Conservation (phyloP, 768 basidiomycete genomes). For the Thelephora ganbajun region DNA sequence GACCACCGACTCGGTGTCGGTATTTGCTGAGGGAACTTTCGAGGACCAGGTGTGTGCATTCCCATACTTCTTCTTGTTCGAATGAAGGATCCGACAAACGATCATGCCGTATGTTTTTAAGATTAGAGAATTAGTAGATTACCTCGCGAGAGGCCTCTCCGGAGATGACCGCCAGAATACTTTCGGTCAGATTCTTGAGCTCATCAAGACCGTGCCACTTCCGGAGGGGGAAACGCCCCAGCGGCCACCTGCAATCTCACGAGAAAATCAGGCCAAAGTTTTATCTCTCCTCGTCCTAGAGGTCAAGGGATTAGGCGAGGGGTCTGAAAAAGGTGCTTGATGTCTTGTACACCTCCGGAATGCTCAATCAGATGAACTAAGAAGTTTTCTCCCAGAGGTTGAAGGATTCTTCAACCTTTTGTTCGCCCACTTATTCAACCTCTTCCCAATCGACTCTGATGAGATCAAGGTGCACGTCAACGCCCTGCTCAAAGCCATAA, state of each 20-base stretch:
- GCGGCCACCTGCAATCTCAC: background rate
- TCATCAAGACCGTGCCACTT: slow-evolving; percentile 23
- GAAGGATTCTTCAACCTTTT: slow-evolving; percentile 84
- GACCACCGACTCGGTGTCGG: slow-evolving; percentile 60
- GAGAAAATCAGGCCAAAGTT: no score
- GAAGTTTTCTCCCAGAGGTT: slow-evolving; percentile 33
- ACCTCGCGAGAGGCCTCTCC: slow-evolving; percentile 47
- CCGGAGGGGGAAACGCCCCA: background rate
- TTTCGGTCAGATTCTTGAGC: slow-evolving; percentile 53
- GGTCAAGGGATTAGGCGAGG: slow-evolving; percentile 60
- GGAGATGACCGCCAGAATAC: slow-evolving; percentile 56
- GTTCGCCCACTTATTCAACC: slow-evolving; percentile 53
- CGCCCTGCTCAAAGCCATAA: slow-evolving; percentile 38
- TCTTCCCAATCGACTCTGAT: slow-evolving; percentile 39
- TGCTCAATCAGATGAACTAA: background rate
- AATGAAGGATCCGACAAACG: background rate
- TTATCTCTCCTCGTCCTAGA: slow-evolving; percentile 30
- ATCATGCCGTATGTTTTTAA: slow-evolving; percentile 17
- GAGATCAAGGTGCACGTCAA: slow-evolving; percentile 39
- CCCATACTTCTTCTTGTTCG: background rate
- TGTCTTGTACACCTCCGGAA: background rate
- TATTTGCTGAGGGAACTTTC: slow-evolving; percentile 82
- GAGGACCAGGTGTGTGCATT: slow-evolving; percentile 54
- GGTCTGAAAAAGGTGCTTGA: slow-evolving; percentile 54
- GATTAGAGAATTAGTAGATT: slow-evolving; percentile 70